phyloP scores from a whole-genome alignment of 768 basidiomycete species.

The Hericium coralloides region DNA sequence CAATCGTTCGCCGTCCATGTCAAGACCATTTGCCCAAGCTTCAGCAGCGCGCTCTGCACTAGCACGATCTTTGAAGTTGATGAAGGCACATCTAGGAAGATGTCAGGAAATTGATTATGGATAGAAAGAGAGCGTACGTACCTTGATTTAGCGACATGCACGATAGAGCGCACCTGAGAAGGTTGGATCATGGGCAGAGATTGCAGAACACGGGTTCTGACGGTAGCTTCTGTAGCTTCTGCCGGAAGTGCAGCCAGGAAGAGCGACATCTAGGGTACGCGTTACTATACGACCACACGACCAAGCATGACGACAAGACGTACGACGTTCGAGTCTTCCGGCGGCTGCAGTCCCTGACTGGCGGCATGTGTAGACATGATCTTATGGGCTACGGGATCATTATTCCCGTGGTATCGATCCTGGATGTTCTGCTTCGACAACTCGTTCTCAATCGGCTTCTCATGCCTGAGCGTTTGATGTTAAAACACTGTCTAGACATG shows the following conservation, averaged over 20 bases:
- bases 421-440: slow-evolving; percentile 88
- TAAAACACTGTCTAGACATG: neutral
- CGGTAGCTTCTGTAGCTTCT: slow-evolving; percentile 58
- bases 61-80: slow-evolving; percentile 80
- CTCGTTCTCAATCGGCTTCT: slow-evolving; percentile 76
- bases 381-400: slow-evolving; percentile 92
- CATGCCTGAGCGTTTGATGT: slow-evolving; percentile 50
- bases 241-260: slow-evolving; percentile 73
- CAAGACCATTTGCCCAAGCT: slow-evolving; percentile 86
- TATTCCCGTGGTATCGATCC: slow-evolving; percentile 87
- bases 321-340: slow-evolving; percentile 82
- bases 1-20: slow-evolving; percentile 68
- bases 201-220: slow-evolving; percentile 63
- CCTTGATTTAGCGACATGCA: slow-evolving; percentile 78
- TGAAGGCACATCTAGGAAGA: slow-evolving; percentile 76
- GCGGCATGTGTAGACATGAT: slow-evolving; percentile 78
- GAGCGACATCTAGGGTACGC: slow-evolving; percentile 57
- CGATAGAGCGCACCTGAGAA: slow-evolving; percentile 68
- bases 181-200: slow-evolving; percentile 59
- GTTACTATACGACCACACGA: slow-evolving; percentile 8
- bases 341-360: slow-evolving; percentile 74
- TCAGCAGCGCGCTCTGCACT: slow-evolving; percentile 86
- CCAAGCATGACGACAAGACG: slow-evolving; percentile 23
- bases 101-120: neutral
- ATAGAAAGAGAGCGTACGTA: slow-evolving; percentile 19